Evolutionary conservation across 805 yeast genomes (phyloP), one percentile per base, ranked within the genome.

Genomic region (Torulaspora indica): DNA sequence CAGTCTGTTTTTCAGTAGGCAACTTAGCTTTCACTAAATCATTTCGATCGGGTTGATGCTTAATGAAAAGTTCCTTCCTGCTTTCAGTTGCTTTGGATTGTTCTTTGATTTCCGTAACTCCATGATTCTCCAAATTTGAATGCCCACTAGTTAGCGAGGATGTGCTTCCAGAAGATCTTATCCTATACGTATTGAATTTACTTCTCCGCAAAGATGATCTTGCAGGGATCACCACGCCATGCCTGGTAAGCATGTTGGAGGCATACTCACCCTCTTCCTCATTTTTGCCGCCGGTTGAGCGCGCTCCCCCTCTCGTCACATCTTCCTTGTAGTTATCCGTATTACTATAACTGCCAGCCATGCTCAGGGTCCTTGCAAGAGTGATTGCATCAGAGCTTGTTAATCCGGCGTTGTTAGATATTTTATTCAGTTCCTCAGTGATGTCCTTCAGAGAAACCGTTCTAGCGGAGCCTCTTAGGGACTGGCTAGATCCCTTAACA

Each of bases 331-430:
- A 41, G 18, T 37, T 38, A 15, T 44, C 50, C 15, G 44, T 47
- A 15, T 46, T 45, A 1, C 60, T 72, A 9, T 85, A 84, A 23
- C 83, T 69, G 0, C 87, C 78, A 0, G 84, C 75, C 37, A 86
- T 75, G 2, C 91, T 82, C 38, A 88, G 71, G 1, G 93, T 80
- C 56, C 95, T 71, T 0, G 95, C 96, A 44, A 87, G 70, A 0
- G 95, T 79, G 4, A 83, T 82, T 0, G 95, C 95, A 67, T 87
- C 95, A 31, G 81, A 76, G 3, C 88, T 81, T 42, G 79, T 82
- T 63, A 85, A 67, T 0, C 95, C 93, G 0, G 91, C 95, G 64
- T 80, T 70, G 51, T 81, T 82, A 0, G 91, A 79, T 36, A 89
- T 69, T 36, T 75, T 78, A 51, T 85, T 84, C 43, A 90, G 69